A percentile compares a stretch with the other conserved stretches of the same genome.
Conservation (phyloP, 1,139 yeast species). For the Protomyces lactucae-debilis region DNA sequence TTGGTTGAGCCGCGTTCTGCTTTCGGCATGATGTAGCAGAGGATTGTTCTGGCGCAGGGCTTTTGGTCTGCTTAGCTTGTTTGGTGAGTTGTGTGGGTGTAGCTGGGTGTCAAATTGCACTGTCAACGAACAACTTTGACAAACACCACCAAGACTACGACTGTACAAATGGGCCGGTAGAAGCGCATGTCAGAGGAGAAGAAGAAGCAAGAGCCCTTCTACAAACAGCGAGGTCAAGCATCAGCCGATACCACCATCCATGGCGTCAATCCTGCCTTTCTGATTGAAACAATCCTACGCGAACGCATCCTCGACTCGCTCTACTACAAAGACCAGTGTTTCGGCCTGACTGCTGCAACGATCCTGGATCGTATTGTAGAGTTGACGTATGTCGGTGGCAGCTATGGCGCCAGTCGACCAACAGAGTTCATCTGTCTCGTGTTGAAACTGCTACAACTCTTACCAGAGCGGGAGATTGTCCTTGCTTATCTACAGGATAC, state of each 20-base stretch:
- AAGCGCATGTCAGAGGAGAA: neutral
- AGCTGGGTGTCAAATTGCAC: too few species aligned
- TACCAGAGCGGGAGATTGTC: slow-evolving; percentile 54
- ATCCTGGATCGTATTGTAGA: slow-evolving; percentile 47
- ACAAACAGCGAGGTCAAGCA: slow-evolving; percentile 20
- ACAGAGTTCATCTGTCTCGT: slow-evolving; percentile 62
- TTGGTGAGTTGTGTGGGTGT: too few species aligned
- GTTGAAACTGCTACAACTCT: slow-evolving; percentile 58
- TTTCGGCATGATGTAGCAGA: slow-evolving; percentile 25
- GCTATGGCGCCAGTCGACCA: slow-evolving; percentile 51
- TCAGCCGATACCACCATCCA: slow-evolving; percentile 14
- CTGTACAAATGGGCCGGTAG: too few species aligned
- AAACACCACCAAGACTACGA: too few species aligned
- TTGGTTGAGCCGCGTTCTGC: slow-evolving; percentile 84
- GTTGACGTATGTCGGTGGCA: slow-evolving; percentile 47
- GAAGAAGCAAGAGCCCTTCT: slow-evolving; percentile 17
- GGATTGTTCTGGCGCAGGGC: neutral
- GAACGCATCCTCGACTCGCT: slow-evolving; percentile 63
- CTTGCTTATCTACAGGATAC: slow-evolving; percentile 51
- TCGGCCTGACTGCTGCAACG: slow-evolving; percentile 53
- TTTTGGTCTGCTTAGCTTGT: neutral
- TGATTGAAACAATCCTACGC: slow-evolving; percentile 63
- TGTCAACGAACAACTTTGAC: too few species aligned
- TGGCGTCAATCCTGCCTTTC: slow-evolving; percentile 30
- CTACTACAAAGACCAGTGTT: slow-evolving; percentile 63